Conservation (phyloP, 2,329 filamentous ascomycete genomes). For the Paramyrothecium roridum region DNA sequence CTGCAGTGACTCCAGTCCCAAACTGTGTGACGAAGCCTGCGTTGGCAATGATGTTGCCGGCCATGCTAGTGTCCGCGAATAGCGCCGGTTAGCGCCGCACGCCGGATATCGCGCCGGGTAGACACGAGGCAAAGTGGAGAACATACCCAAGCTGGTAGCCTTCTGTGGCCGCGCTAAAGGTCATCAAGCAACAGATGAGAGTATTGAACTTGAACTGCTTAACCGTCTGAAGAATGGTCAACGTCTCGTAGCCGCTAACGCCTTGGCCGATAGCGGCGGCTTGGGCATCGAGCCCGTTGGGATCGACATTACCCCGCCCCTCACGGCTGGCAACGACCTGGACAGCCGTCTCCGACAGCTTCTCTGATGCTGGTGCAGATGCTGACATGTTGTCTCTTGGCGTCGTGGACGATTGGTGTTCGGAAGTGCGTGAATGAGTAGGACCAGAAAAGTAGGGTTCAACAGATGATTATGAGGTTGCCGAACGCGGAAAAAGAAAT, state of each 20-base stretch:
- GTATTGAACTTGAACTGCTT: conserved; percentile 17
- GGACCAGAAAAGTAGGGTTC: no score
- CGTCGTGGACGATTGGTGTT: no score
- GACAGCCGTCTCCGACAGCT: neutral
- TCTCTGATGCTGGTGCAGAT: neutral
- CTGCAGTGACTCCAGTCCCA: neutral
- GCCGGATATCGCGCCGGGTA: neutral
- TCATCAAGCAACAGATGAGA: conserved; percentile 14
- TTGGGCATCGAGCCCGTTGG: neutral
- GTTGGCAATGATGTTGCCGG: neutral
- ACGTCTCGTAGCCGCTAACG: conserved; percentile 17
- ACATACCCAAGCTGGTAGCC: conserved; percentile 20
- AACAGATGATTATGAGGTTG: no score
- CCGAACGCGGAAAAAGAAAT: no score
- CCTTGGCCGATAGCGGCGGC: conserved; percentile 16
- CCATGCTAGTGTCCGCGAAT: neutral
- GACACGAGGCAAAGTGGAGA: no score
- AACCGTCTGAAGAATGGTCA: conserved; percentile 16
- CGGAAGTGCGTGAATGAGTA: no score
- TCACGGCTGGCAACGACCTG: neutral
- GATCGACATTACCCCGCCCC: neutral
- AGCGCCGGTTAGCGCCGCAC: neutral
- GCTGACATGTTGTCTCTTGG: neutral
- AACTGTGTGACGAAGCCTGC: neutral
- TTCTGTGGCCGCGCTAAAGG: conserved; percentile 16